Evolutionary conservation across 805 yeast species (phyloP), one percentile per base, ranked within the genome.

Genomic region (Ogataea angusta): DNA sequence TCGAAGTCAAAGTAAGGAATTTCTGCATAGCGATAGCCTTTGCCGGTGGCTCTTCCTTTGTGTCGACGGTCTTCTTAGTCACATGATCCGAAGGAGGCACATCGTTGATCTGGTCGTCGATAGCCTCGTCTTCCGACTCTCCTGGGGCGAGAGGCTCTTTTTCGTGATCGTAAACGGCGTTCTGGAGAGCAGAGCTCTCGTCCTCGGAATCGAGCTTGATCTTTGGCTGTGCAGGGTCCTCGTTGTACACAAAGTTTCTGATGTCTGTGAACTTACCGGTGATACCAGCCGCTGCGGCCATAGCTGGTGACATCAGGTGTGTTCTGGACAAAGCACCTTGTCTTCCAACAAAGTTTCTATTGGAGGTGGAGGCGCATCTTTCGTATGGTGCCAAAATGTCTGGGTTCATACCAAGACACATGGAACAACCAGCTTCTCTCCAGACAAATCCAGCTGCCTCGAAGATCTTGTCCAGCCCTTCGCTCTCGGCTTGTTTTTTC

Each of bases 371-470:
- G 7, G 99, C 99, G 72, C 99, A 93, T 70, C 99, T 82, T 68
- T 93, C 99, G 60, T 85, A 79, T 29, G 99, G 99, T 47, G 81
- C 77, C 60, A 93, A 76, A 56, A 93, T 91, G 71, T 93, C 99
- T 30, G 98, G 97, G 70, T 93, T 93, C 99, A 93, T 93, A 67
- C 99, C 99, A 38, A 93, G 76, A 72, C 99, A 93, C 99, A 93
- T 93, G 30, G 98, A 91, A 70, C 99, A 93, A 47, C 99, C 99
- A 51, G 99, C 98, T 71, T 93, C 99, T 73, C 99, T 84, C 99
- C 99, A 93, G 55, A 86, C 91, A 61, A 93, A 93, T 15, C 96
- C 98, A 37, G 99, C 97, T 36, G 80, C 87, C 57, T 72, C 78
- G 59, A 93, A 93, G 43, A 93, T 77, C 69, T 86, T 85, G 65